phyloP scores from a whole-genome alignment of 495 filamentous ascomycete genomes.

The Hypomontagnella monticulosa region DNA sequence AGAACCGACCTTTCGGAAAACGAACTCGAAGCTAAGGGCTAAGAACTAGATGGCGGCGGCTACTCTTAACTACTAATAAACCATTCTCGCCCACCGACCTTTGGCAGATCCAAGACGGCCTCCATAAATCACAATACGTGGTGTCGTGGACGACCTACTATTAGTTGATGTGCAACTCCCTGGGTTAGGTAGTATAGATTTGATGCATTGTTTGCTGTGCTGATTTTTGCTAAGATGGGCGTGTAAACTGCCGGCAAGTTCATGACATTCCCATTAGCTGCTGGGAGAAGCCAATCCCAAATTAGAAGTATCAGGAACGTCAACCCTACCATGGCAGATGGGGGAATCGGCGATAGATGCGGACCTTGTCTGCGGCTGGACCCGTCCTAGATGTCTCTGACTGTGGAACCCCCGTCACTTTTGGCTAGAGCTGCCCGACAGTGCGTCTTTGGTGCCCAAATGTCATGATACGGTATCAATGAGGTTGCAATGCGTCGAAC shows the following conservation, averaged over 20 bases:
- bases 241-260: constrained; percentile 25
- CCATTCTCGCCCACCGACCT: constrained; percentile 14
- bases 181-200: constrained; percentile 28
- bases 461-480: constrained; percentile 31
- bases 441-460: constrained; percentile 41
- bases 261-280: constrained; percentile 18
- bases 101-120: constrained; percentile 10
- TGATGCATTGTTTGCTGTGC: constrained; percentile 27
- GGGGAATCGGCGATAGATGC: constrained; percentile 30
- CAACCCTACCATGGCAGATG: constrained; percentile 30
- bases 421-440: constrained; percentile 38
- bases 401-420: constrained; percentile 30
- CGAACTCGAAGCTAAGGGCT: constrained; percentile 5
- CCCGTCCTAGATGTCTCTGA: constrained; percentile 31
- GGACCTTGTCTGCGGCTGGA: constrained; percentile 34
- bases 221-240: constrained; percentile 19
- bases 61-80: constrained; percentile 35
- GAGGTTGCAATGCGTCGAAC: constrained; percentile 28
- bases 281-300: constrained; percentile 30
- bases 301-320: constrained; percentile 26
- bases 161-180: constrained; percentile 26
- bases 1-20: neutral
- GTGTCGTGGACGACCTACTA: constrained; percentile 29
- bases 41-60: constrained; percentile 18
- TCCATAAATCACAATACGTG: constrained; percentile 32